phyloP scores from a whole-genome alignment of 441 rosid genomes.

The Euphorbia neoarborescens region DNA sequence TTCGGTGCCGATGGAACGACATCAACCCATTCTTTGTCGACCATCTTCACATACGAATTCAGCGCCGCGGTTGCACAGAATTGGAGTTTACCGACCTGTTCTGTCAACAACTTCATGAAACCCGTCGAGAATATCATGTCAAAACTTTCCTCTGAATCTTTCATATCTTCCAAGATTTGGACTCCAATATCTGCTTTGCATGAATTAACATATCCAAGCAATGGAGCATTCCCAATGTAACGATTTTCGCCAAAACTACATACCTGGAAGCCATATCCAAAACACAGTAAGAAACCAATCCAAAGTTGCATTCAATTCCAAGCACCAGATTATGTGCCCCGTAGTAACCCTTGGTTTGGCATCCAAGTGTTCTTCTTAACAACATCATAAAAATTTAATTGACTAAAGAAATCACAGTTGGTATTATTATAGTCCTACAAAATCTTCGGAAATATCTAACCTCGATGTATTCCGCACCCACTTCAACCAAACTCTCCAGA shows the following conservation, averaged over 20 bases:
- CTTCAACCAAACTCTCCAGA: conserved; percentile 39
- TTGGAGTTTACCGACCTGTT: conserved; percentile 35
- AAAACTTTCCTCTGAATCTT: conserved; percentile 27
- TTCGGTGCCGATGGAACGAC: conserved; percentile 48
- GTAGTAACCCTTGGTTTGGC: not conserved
- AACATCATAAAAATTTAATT: not conserved
- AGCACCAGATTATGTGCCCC: too few species aligned
- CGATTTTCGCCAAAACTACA: conserved; percentile 25
- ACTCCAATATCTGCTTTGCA: conserved; percentile 50
- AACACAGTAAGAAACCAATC: not conserved
- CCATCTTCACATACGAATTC: conserved; percentile 43
- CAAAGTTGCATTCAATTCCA: not conserved
- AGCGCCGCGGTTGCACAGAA: conserved; percentile 31
- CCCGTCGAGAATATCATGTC: conserved; percentile 44
- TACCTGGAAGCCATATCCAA: conserved; percentile 36
- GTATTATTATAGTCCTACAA: not conserved
- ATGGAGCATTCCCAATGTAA: conserved; percentile 29
- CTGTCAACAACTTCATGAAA: conserved; percentile 35
- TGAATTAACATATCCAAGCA: conserved; percentile 43
- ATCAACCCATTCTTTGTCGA: conserved; percentile 58
- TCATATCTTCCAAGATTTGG: conserved; percentile 29
- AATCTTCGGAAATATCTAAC: conserved; percentile 29
- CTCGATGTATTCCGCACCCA: conserved; percentile 64
- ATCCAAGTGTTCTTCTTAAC: not conserved
- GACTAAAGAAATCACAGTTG: not conserved